Conservation (phyloP, 2,329 filamentous ascomycete genomes). For the Diaporthe citrichinensis region DNA sequence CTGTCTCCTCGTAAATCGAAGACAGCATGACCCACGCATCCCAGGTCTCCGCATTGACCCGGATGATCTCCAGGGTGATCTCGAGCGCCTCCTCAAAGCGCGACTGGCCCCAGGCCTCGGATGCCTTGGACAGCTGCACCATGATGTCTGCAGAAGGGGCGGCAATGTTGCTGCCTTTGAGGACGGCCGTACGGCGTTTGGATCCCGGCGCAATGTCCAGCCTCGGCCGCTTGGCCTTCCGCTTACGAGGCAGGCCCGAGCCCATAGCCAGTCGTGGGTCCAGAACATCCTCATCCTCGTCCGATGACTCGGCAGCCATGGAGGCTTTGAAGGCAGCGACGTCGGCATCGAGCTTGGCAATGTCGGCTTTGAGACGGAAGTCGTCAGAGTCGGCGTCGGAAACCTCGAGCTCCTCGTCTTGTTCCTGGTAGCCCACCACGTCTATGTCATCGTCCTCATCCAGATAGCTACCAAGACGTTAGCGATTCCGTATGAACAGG, state of each 20-base stretch:
- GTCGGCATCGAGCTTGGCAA: slow-evolving; percentile 55
- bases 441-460: slow-evolving; percentile 45
- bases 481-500: background rate
- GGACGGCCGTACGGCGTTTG: slow-evolving; percentile 49
- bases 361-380: slow-evolving; percentile 55
- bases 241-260: slow-evolving; percentile 38
- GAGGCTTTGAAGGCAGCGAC: slow-evolving; percentile 50
- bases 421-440: slow-evolving; percentile 31
- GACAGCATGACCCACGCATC: slow-evolving; percentile 75
- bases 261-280: slow-evolving; percentile 37
- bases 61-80: slow-evolving; percentile 73
- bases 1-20: slow-evolving; percentile 72
- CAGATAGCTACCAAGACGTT: slow-evolving; percentile 29
- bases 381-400: slow-evolving; percentile 59
- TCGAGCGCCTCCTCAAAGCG: slow-evolving; percentile 67
- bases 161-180: slow-evolving; percentile 69
- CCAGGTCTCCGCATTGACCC: slow-evolving; percentile 77
- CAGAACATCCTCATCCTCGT: slow-evolving; percentile 29
- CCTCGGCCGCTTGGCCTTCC: slow-evolving; percentile 38
- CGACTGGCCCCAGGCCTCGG: slow-evolving; percentile 74
- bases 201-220: slow-evolving; percentile 33
- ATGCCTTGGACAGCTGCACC: slow-evolving; percentile 75
- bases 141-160: slow-evolving; percentile 82
- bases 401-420: slow-evolving; percentile 44
- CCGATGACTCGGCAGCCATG: slow-evolving; percentile 45